phyloP scores from a whole-genome alignment of 768 basidiomycete species.

The Leucocoprinus birnbaumii region DNA sequence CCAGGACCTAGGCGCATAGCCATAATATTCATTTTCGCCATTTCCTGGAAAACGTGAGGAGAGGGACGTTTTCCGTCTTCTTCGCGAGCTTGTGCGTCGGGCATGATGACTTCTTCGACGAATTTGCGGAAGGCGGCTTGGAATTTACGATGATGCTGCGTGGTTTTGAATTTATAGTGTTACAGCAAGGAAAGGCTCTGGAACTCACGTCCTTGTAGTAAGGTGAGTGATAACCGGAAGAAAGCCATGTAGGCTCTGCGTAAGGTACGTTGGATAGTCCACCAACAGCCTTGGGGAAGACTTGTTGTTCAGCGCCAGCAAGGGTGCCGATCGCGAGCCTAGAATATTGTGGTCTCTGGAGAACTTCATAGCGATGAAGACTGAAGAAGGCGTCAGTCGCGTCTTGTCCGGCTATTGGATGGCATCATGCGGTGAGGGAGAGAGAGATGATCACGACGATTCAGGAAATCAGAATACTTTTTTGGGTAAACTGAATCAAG shows the following conservation, averaged over 20 bases:
- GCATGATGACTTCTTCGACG: constrained; percentile 65
- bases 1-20: constrained; percentile 95
- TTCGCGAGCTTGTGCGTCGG: constrained; percentile 69
- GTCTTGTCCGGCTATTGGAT: constrained; percentile 70
- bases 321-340: constrained; percentile 77
- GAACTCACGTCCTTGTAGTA: constrained; percentile 70
- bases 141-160: constrained; percentile 62
- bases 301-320: constrained; percentile 60
- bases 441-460: too few relatives aligned
- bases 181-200: too few relatives aligned
- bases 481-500: not conserved
- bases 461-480: not conserved
- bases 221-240: constrained; percentile 65
- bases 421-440: too few relatives aligned
- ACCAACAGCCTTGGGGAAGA: constrained; percentile 56
- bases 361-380: constrained; percentile 86
- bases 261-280: constrained; percentile 81
- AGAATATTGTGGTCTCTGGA: constrained; percentile 71
- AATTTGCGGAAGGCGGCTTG: constrained; percentile 68
- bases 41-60: constrained; percentile 70
- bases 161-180: constrained; percentile 26
- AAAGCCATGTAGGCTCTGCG: constrained; percentile 83
- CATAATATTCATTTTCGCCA: constrained; percentile 72
- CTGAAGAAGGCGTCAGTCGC: constrained; percentile 90
- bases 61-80: constrained; percentile 88